phyloP scores from a whole-genome alignment of 139 green algal genomes.

The Coccomyxa sp. region DNA sequence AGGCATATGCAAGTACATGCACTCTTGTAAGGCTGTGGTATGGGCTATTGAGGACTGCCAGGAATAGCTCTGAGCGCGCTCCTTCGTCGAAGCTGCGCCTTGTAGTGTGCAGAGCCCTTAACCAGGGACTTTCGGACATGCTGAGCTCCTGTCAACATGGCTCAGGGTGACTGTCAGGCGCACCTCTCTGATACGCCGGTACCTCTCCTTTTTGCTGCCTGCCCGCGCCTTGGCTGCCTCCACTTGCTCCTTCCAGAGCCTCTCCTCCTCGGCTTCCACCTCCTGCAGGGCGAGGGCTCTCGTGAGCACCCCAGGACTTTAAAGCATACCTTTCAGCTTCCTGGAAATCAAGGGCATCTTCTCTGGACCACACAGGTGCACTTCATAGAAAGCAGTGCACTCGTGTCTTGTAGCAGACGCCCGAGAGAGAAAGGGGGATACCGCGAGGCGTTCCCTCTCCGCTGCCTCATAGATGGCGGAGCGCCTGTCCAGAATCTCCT shows the following conservation, averaged over 20 bases:
- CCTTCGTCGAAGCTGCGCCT: too few relatives aligned
- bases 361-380: neutral
- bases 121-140: too few relatives aligned
- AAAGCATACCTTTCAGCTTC: slow-evolving; percentile 2
- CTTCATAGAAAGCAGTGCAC: too few relatives aligned
- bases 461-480: slow-evolving; percentile 28
- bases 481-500: slow-evolving; percentile 52
- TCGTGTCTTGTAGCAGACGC: neutral
- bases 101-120: too few relatives aligned
- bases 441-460: slow-evolving; percentile 37
- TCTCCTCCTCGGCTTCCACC: slow-evolving; percentile 51
- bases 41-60: too few relatives aligned
- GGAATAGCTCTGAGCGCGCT: too few relatives aligned
- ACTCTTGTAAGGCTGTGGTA: too few relatives aligned
- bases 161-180: too few relatives aligned
- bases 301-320: too few relatives aligned
- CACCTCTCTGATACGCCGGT: too few relatives aligned
- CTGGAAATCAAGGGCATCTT: neutral
- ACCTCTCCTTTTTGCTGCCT: neutral
- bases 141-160: too few relatives aligned
- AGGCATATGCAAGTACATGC: too few relatives aligned
- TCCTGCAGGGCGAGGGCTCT: slow-evolving; percentile 2
- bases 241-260: slow-evolving; percentile 41
- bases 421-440: neutral
- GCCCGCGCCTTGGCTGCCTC: slow-evolving; percentile 32